Base-by-base conservation (phyloP, 1,139 yeast species). In the Hemisphaericaspora xylofermentans region DNA sequence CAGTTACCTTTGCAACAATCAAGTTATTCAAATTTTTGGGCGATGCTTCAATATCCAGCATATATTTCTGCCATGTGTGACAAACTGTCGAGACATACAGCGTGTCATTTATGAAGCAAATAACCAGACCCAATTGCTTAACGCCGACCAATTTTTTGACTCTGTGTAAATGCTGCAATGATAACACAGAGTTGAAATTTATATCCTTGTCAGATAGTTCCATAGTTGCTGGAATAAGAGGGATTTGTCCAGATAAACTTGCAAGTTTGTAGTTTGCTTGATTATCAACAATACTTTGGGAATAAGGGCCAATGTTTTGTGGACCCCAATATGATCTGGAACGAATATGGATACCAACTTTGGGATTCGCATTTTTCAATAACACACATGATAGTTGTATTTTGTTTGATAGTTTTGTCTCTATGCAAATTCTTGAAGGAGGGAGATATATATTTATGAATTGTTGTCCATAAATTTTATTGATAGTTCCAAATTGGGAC, bases 321-420 rank as follows among this genome's bases (percentile, higher is more conserved):
- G 98, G 98, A 0, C 97, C 97, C 98, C 98, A 93, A 59, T 84
- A 89, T 22, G 96, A 88, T 43, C 93, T 72, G 1, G 98, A 88
- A 52, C 93, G 88, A 4, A 93, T 88, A 57, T 93, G 98, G 18
- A 93, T 67, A 0, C 98, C 97, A 32, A 66, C 66, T 50, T 81
- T 80, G 21, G 49, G 49, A 2, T 47, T 40, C 6, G 57, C 43
- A 39, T 58, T 47, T 28, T 58, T 56, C 6, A 76, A 59, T 2
- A 74, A 71, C 4, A 74, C 64, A 28, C 86, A 80, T 0, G 95
- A 85, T 10, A 89, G 56, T 49, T 80, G 85, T 2, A 84, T 57
- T 0, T 60, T 57, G 1, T 49, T 41, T 1, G 82, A 68, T 2
- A 83, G 54, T 0, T 54, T 48, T 0, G 95, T 77, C 44, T 84